A percentile compares a stretch with the other conserved stretches of the same genome.
These are phyloP conservation scores for Amyloporia xantha DNA, from an alignment of 768 basidiomycete species.

Conservation along the genomic window DNA sequence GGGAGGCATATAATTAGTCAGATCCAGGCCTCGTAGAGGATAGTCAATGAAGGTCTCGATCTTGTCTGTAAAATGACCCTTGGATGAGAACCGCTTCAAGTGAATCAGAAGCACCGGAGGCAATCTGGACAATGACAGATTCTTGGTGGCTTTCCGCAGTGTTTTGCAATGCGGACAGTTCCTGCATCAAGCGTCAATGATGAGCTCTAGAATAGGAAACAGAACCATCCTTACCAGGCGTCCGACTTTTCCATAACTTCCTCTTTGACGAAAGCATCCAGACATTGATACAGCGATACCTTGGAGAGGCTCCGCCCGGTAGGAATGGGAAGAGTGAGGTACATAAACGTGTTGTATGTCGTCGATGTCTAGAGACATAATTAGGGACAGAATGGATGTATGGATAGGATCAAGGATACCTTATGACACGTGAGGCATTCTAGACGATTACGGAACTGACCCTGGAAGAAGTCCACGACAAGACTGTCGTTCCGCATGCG, in stretches of 20 bases:
- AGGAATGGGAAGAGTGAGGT: slow-evolving; percentile 86
- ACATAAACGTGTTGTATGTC: slow-evolving; percentile 96
- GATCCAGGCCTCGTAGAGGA: slow-evolving; percentile 53
- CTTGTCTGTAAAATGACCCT: slow-evolving; percentile 92
- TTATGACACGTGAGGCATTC: slow-evolving; percentile 87
- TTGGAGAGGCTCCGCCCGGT: slow-evolving; percentile 46
- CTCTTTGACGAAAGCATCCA: slow-evolving; percentile 85
- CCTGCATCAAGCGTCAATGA: slow-evolving; percentile 39
- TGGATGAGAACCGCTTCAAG: slow-evolving; percentile 86
- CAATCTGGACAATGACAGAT: slow-evolving; percentile 82
- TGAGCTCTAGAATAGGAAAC: background rate
- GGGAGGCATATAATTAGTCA: slow-evolving; percentile 82
- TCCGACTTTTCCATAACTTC: slow-evolving; percentile 91
- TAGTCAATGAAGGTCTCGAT: slow-evolving; percentile 94
- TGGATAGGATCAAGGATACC: slow-evolving; percentile 43
- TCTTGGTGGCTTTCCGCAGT: slow-evolving; percentile 80
- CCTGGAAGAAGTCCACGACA: slow-evolving; percentile 96
- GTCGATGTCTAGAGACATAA: slow-evolving; percentile 72
- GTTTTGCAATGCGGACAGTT: slow-evolving; percentile 93
- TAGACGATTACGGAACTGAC: slow-evolving; percentile 87
- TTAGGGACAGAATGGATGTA: slow-evolving; percentile 11
- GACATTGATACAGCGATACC: slow-evolving; percentile 70
- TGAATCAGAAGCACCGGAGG: slow-evolving; percentile 92
- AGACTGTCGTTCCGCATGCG: slow-evolving; percentile 85
- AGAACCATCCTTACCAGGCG: slow-evolving; percentile 91